Conservation (phyloP, 164 flowering plant genomes). For the Nymphaea colorata region DNA sequence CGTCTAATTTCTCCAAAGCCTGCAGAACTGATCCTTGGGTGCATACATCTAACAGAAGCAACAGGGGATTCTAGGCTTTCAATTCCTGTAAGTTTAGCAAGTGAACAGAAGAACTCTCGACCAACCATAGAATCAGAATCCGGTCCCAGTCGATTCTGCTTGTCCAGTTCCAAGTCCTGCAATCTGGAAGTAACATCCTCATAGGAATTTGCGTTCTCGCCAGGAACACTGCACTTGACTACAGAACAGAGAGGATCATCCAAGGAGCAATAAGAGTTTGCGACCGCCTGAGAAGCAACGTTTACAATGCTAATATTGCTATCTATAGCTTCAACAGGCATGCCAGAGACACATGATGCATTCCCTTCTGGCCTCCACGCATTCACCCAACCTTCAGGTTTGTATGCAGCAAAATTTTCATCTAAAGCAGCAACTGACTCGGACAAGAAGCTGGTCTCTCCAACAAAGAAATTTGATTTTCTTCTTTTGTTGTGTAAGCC, state of each 20-base stretch:
- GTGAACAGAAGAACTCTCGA: no score
- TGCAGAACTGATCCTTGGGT: constrained; percentile 9
- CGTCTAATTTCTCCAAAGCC: constrained; percentile 14
- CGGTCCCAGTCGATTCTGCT: constrained; percentile 7
- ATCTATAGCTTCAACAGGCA: constrained; percentile 17
- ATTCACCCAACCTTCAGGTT: constrained; percentile 10
- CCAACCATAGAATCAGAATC: constrained; percentile 1
- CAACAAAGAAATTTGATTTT: constrained; percentile 21
- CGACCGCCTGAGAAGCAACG: constrained; percentile 31
- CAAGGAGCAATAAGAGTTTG: constrained; percentile 31
- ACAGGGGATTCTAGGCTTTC: neutral
- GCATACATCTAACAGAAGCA: constrained; percentile 9
- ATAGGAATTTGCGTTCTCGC: constrained; percentile 16
- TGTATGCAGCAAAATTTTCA: constrained; percentile 37
- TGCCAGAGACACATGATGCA: constrained; percentile 20
- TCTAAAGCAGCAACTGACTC: constrained; percentile 65
- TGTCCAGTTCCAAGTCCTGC: constrained; percentile 2
- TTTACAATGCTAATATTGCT: constrained; percentile 15
- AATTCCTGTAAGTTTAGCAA: constrained; percentile 1
- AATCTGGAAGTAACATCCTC: constrained; percentile 4
- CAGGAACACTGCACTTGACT: constrained; percentile 72
- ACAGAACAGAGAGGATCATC: constrained; percentile 82
- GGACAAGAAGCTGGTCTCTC: constrained; percentile 64
- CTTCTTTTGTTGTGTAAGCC: constrained; percentile 7
- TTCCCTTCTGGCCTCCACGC: constrained; percentile 5